phyloP scores from a whole-genome alignment of 768 basidiomycete genomes.

The Termitomyces sp. region DNA sequence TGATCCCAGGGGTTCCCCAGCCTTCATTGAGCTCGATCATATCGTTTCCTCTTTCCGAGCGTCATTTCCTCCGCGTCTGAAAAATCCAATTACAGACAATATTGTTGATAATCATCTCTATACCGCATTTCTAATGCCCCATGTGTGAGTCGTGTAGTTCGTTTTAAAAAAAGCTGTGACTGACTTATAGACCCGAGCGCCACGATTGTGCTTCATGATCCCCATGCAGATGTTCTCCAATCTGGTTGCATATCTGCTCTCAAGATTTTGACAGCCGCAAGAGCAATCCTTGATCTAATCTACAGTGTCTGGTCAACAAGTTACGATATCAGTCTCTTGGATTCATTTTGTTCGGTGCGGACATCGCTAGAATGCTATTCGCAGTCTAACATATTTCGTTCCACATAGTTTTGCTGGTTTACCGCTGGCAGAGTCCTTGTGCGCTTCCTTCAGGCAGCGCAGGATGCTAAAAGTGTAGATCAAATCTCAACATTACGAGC shows the following conservation, averaged over 20 bases:
- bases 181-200: constrained; percentile 38
- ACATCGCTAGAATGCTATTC: neutral
- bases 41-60: constrained; percentile 52
- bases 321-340: constrained; percentile 66
- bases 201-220: constrained; percentile 70
- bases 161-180: neutral
- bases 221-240: constrained; percentile 59
- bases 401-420: constrained; percentile 63
- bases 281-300: constrained; percentile 63
- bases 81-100: constrained; percentile 52
- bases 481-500: constrained; percentile 55
- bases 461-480: constrained; percentile 51
- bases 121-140: constrained; percentile 39
- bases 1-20: constrained; percentile 57
- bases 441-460: constrained; percentile 62
- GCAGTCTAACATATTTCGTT: neutral
- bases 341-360: constrained; percentile 63
- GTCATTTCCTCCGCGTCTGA: constrained; percentile 55
- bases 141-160: constrained; percentile 27
- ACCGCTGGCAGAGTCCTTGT: constrained; percentile 62
- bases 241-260: constrained; percentile 65
- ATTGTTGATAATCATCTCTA: constrained; percentile 61
- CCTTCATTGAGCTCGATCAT: constrained; percentile 62
- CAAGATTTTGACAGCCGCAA: constrained; percentile 63
- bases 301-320: constrained; percentile 68